Conservation (phyloP, 345 rosid genomes). For the Schrenkiella parvula region DNA sequence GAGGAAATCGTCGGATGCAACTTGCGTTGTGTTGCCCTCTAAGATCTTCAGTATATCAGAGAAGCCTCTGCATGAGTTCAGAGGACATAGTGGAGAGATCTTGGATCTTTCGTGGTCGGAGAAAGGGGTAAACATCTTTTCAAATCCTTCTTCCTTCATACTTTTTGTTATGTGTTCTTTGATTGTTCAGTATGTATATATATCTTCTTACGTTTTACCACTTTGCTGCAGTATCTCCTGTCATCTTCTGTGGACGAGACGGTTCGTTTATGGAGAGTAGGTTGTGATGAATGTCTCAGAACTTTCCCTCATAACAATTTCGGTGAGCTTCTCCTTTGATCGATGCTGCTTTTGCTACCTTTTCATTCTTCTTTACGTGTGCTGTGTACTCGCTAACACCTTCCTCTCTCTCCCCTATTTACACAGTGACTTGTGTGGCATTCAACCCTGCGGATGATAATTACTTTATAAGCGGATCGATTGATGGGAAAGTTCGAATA, state of each 20-base stretch:
- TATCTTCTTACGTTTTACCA: not conserved
- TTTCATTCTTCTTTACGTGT: not conserved
- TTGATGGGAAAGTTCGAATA: conserved; percentile 74
- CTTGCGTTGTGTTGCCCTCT: conserved; percentile 62
- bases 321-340: conserved; percentile 35
- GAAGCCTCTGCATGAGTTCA: conserved; percentile 67
- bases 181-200: not conserved
- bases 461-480: conserved; percentile 57
- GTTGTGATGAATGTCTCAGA: conserved; percentile 44
- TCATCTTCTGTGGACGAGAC: conserved; percentile 66
- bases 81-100: conserved; percentile 60
- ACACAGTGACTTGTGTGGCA: conserved; percentile 59
- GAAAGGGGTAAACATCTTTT: conserved; percentile 47
- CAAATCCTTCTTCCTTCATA: not conserved
- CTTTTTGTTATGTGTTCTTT: not conserved
- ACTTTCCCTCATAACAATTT: conserved; percentile 59
- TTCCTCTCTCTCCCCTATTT: not conserved
- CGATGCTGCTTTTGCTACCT: not conserved
- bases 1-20: conserved; percentile 44
- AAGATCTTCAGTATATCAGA: conserved; percentile 54
- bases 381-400: not conserved
- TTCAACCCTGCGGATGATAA: conserved; percentile 58
- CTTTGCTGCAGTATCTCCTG: conserved; percentile 47
- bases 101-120: conserved; percentile 82
- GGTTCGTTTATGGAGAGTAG: conserved; percentile 67